Evolutionary conservation across 2,329 filamentous ascomycete species (phyloP), one percentile per base, ranked within the genome.

Genomic region (Aspergillus fructus): DNA sequence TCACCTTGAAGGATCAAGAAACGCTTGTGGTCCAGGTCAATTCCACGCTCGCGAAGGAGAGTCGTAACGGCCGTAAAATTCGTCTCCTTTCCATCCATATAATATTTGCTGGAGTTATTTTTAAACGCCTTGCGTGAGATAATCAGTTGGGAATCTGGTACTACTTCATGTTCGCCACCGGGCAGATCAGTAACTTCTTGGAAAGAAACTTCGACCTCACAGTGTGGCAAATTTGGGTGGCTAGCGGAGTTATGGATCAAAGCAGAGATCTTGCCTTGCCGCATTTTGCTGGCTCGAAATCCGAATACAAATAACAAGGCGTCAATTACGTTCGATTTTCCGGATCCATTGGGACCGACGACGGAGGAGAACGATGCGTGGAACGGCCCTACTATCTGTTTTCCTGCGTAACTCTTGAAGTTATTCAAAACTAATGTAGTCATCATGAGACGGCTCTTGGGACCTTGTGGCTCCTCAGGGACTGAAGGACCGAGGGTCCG

Each of bases 291-390:
- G 42, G 94, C 94, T 59, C 94, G 88, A 79, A 99, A 99, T 53
- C 96, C 94, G 71, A 99, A 99, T n/a, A 99, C 94, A 69, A 99
- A 99, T 1, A 99, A 85, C 27, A 99, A 80, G 2, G 94, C 97
- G 76, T 99, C 94, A 71, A 99, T 99, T 61, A 99, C 96, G 68
- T 99, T 99, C 21, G 94, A 97, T 74, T 99, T 99, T 58, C 94
- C 94, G 9, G 94, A 99, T 60, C 94, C 94, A 72, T 99, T 99
- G 49, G 96, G 94, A 0, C 94, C 96, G 9, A 99, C 94, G 2
- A 99, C 94, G 0, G 94, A 97, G 1, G 94, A 97, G 77, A 99
- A 99, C 0, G 94, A 99, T 2, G 91, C 85, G 73, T 99, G 94
- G 73, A 99, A 99, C 0, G 94, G 94, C 0, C 94, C 94, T 58